These are phyloP conservation scores for Citropsis articulata DNA, from an alignment of 345 rosid genomes.

Conservation along the genomic window DNA sequence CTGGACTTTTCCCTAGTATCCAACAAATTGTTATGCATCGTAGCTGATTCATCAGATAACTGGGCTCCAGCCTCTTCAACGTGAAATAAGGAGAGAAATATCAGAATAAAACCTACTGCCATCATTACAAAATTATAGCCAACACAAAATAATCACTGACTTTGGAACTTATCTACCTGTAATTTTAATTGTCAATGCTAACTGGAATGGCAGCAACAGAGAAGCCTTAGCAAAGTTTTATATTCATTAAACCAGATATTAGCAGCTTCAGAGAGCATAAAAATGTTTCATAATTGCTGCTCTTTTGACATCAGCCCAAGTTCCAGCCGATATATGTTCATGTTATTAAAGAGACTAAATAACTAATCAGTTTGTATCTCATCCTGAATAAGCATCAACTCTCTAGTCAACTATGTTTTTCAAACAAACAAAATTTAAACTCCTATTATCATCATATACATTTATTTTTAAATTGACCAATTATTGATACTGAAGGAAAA, in stretches of 20 bases:
- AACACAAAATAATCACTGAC: background rate
- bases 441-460: too few species aligned
- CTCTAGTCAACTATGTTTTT: background rate
- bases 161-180: background rate
- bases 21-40: conserved; percentile 65
- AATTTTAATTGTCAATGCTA: background rate
- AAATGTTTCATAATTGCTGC: background rate
- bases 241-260: background rate
- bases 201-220: background rate
- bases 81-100: conserved; percentile 34
- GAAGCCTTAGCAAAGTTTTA: background rate
- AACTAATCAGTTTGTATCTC: background rate
- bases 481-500: background rate
- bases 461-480: too few species aligned
- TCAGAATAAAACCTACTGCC: background rate
- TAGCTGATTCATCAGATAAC: conserved; percentile 64
- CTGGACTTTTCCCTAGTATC: conserved; percentile 76
- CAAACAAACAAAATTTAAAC: background rate
- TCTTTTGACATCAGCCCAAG: too few species aligned
- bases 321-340: background rate
- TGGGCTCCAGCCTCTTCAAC: conserved; percentile 65
- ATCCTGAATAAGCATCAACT: background rate
- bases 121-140: background rate
- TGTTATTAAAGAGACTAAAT: background rate
- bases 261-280: background rate